Conservation (phyloP, 176 grass and related monocot species). For the Aegilops longissima region DNA sequence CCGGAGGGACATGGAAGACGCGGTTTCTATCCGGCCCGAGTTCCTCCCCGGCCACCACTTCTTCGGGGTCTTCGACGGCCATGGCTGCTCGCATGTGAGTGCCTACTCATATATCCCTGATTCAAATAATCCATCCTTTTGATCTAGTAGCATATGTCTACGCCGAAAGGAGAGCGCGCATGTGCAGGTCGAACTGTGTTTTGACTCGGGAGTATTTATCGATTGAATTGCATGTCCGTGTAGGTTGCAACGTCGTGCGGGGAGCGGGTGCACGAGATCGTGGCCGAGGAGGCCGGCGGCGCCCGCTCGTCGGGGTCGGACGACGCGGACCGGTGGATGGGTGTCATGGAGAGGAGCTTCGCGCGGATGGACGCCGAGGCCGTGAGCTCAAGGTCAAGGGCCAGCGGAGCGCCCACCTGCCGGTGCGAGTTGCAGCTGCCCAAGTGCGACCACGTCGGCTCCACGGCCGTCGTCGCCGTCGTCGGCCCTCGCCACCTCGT, state of each 20-base stretch:
- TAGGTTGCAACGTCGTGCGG: conserved; percentile 73
- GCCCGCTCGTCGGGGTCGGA: not conserved
- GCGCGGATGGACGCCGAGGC: conserved; percentile 78
- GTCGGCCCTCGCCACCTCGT: conserved; percentile 56
- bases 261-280: conserved; percentile 80
- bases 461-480: conserved; percentile 81
- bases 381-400: conserved; percentile 4
- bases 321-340: conserved; percentile 36
- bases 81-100: conserved; percentile 92
- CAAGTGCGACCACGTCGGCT: conserved; percentile 85
- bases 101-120: no score
- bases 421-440: conserved; percentile 70
- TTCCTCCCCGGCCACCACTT: conserved; percentile 69
- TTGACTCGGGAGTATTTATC: not conserved
- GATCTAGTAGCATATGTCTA: not conserved
- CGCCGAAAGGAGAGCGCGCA: not conserved
- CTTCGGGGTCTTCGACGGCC: conserved; percentile 90
- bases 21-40: conserved; percentile 38
- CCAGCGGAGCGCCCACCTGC: conserved; percentile 37
- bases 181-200: not conserved
- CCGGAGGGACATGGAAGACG: conserved; percentile 91
- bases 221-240: conserved; percentile 35
- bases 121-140: not conserved
- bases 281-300: conserved; percentile 50
- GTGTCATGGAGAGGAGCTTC: conserved; percentile 77